These are phyloP conservation scores for Hymenoscyphus fraxineus DNA, from an alignment of 2,329 filamentous ascomycete genomes.

Conservation along the genomic window DNA sequence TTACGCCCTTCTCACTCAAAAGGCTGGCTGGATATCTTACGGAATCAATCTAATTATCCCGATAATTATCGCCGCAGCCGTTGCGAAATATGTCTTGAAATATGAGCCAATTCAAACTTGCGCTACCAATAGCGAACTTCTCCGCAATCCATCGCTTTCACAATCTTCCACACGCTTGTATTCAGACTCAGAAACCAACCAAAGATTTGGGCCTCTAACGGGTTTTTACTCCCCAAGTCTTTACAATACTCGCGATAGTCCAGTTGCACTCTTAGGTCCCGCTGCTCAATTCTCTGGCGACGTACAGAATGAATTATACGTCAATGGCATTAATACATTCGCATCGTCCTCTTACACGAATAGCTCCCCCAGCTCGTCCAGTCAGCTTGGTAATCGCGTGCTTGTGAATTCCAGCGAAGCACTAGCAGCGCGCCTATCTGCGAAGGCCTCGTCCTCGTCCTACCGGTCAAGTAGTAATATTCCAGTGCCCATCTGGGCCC, in stretches of 20 bases:
- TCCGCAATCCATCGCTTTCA: slow-evolving; percentile 14
- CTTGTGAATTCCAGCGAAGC: slow-evolving; percentile 18
- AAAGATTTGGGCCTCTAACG: slow-evolving; percentile 2
- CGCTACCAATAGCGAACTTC: slow-evolving; percentile 14
- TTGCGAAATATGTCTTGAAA: slow-evolving; percentile 42
- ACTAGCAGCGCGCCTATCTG: slow-evolving; percentile 20
- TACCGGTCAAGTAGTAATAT: slow-evolving; percentile 10
- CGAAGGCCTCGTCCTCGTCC: slow-evolving; percentile 10
- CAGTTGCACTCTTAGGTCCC: slow-evolving; percentile 23
- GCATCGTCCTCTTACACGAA: not conserved
- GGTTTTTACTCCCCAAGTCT: not conserved
- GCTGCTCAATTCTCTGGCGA: slow-evolving; percentile 21
- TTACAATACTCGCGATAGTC: not conserved
- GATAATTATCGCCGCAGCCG: slow-evolving; percentile 51
- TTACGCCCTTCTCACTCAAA: slow-evolving; percentile 54
- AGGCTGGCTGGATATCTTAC: slow-evolving; percentile 51
- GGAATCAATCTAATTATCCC: slow-evolving; percentile 56
- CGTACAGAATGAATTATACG: slow-evolving; percentile 22
- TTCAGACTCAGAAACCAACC: slow-evolving; percentile 13
- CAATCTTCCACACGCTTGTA: not conserved
- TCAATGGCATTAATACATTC: not conserved
- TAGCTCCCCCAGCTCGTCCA: not conserved
- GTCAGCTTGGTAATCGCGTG: slow-evolving; percentile 13
- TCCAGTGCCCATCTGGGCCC: slow-evolving; percentile 23
- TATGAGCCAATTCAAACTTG: slow-evolving; percentile 25